Base-by-base conservation (phyloP, 148 eudicot genomes). In the Bassia scoparia region DNA sequence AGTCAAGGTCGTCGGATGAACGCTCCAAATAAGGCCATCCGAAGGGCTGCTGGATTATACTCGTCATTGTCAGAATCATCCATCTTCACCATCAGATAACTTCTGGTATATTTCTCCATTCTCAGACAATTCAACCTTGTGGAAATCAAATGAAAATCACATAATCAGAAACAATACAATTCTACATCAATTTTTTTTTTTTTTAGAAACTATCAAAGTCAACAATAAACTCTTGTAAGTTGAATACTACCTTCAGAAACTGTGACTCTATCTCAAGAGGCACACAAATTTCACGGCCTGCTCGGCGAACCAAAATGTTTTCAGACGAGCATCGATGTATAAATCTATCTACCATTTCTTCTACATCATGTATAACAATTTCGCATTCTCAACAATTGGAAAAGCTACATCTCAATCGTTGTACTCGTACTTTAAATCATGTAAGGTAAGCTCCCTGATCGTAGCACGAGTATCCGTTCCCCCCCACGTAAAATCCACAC, bases 381-480 rank as follows among this genome's bases (percentile, higher is more conserved):
- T 26, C 12, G 23, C 41, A 11, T 21, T 37, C 62, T 59, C 75
- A 59, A 44, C 7, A 59, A 43, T 43, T 46, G 75, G 75, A 72
- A 72, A 72, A 43, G 38, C 46, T 41, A 7, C 46, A 41, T 11
- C 12, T 8, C 8, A 41, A 2, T 72, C 67, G 12, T 29, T 59
- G 21, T 27, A 44, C 44, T n/a, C 43, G 48, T 3, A 0, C 18
- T 66, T 15, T 38, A 35, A 44, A 20, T 27, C 62, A 7, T 0
- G 16, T 34, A 59, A 43, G 75, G 18, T 10, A 37, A 72, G 54
- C 24, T 72, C 54, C 49, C 67, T 72, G 34, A 72, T 72, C 27
- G 37, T 53, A 43, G 29, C 55, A 46, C 75, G 11, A 44, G 41
- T 55, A 44, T 11, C 35, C 18, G 66, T 18, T 11, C 12, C 46